These are phyloP conservation scores for Apiospora rasikravindrae DNA, from an alignment of 2,329 filamentous ascomycete genomes.

Conservation along the genomic window DNA sequence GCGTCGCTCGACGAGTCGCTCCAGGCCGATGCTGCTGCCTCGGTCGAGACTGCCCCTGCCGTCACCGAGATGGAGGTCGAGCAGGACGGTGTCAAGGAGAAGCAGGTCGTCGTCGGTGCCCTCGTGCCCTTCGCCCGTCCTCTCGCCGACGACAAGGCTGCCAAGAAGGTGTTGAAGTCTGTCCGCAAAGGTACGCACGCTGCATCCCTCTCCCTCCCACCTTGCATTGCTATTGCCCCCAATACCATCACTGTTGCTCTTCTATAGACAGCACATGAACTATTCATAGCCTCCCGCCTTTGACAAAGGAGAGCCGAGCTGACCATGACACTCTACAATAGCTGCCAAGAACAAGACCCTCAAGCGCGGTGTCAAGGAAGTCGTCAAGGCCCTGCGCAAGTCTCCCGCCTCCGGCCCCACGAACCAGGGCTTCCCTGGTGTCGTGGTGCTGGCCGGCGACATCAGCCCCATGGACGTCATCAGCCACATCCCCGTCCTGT, in stretches of 20 bases:
- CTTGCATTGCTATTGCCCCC: neutral
- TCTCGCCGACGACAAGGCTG: constrained; percentile 77
- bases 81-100: constrained; percentile 49
- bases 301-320: constrained; percentile 30
- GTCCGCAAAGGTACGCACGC: constrained; percentile 58
- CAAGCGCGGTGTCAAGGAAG: constrained; percentile 98
- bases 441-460: constrained; percentile 94
- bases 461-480: constrained; percentile 99
- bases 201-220: constrained; percentile 21
- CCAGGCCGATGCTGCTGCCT: constrained; percentile 56
- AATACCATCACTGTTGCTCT: constrained; percentile 19
- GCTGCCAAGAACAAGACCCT: constrained; percentile 94
- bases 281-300: too few species aligned
- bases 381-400: constrained; percentile 97
- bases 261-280: constrained; percentile 12
- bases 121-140: constrained; percentile 86
- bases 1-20: constrained; percentile 70
- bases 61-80: constrained; percentile 52
- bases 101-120: constrained; percentile 58
- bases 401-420: constrained; percentile 73
- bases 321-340: constrained; percentile 45
- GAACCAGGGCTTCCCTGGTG: constrained; percentile 66
- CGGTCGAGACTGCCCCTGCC: constrained; percentile 45
- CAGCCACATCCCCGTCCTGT: constrained; percentile 94
- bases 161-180: constrained; percentile 65